Percentiles rank a stretch among this genome's conserved stretches.
Conservation (phyloP, 1,284 basidiomycete genomes). For the Bjerkandera adusta region DNA sequence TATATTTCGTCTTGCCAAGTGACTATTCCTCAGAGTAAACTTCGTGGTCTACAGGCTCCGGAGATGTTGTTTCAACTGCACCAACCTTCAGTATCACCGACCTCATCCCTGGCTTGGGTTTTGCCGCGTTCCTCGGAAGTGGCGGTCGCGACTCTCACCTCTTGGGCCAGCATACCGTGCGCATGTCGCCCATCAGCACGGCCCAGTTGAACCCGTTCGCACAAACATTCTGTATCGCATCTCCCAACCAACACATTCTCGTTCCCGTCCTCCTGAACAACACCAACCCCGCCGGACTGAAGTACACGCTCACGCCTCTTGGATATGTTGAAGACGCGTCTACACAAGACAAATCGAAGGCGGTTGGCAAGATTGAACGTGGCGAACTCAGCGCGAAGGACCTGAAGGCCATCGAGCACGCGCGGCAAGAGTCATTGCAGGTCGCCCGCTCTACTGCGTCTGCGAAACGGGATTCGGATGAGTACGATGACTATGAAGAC, state of each 20-base stretch:
- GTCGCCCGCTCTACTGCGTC: conserved; percentile 37
- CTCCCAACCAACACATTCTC: conserved; percentile 54
- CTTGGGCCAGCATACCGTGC: conserved; percentile 87
- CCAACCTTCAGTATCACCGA: conserved; percentile 43
- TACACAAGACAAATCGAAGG: conserved; percentile 14
- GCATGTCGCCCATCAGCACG: conserved; percentile 87
- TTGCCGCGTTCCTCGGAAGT: conserved; percentile 42
- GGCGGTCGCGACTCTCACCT: conserved; percentile 55
- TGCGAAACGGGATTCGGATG: conserved; percentile 33
- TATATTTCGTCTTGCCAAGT: conserved; percentile 8
- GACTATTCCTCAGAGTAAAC: conserved; percentile 6
- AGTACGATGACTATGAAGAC: conserved; percentile 61
- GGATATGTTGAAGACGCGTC: conserved; percentile 42
- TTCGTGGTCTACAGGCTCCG: conserved; percentile 25
- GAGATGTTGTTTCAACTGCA: conserved; percentile 41
- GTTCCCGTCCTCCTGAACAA: conserved; percentile 90
- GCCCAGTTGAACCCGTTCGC: conserved; percentile 76
- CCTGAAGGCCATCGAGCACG: conserved; percentile 62
- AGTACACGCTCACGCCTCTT: conserved; percentile 77
- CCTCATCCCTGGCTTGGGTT: conserved; percentile 44
- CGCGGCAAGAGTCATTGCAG: conserved; percentile 50
- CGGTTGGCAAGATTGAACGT: conserved; percentile 44
- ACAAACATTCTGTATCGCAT: conserved; percentile 68
- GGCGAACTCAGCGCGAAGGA: conserved; percentile 63
- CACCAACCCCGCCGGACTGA: conserved; percentile 72